A percentile compares a stretch with the other conserved stretches of the same genome.
Conservation (phyloP, 306 rosid species). For the Luffa aegyptiaca region DNA sequence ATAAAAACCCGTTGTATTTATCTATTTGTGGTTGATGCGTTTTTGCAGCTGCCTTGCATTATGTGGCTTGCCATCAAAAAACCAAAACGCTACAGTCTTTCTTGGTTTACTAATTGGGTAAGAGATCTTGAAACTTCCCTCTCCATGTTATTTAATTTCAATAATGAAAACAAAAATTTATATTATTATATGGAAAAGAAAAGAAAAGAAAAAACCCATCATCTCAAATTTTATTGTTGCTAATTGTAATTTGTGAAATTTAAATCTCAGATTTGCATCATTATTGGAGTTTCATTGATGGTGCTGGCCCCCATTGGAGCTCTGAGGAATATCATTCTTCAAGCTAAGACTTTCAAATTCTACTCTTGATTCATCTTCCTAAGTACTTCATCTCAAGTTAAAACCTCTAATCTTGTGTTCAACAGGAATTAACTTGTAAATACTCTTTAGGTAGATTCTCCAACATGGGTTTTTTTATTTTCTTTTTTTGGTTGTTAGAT, state of each 20-base stretch:
- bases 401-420: not conserved
- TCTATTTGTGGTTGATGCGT: not conserved
- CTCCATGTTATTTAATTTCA: not conserved
- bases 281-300: slow-evolving; percentile 13
- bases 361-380: not conserved
- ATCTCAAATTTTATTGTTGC: not conserved
- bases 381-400: not conserved
- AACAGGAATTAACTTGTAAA: not conserved
- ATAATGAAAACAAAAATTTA: not conserved
- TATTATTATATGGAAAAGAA: not conserved
- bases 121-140: not conserved
- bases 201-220: too few species aligned
- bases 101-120: slow-evolving; percentile 34
- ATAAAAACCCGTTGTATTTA: not conserved
- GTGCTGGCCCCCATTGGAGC: slow-evolving; percentile 21
- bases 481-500: not conserved
- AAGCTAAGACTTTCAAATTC: slow-evolving; percentile 10
- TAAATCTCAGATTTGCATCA: slow-evolving; percentile 12
- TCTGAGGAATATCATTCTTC: slow-evolving; percentile 12
- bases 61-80: slow-evolving; percentile 30
- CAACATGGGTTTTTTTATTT: slow-evolving; percentile 8
- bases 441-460: not conserved
- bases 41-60: slow-evolving; percentile 36
- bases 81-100: slow-evolving; percentile 22
- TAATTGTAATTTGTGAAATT: not conserved